Base-by-base conservation (phyloP, 176 grass and related monocot species). In the Zea luxurians region DNA sequence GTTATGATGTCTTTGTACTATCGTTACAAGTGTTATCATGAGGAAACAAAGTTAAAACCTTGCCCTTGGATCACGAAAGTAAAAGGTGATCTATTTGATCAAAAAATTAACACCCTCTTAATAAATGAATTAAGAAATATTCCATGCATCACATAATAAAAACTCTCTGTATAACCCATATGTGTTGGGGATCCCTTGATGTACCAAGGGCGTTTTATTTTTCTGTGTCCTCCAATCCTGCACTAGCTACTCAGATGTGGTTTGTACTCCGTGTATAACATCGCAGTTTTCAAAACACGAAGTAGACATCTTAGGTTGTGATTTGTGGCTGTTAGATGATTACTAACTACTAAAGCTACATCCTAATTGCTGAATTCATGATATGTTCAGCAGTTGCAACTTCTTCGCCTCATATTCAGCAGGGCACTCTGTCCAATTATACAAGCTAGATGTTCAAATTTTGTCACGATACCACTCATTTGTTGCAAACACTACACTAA, bases 51-150 rank as follows among this genome's bases (percentile, higher is more conserved):
- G 17, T 66, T 3, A 40, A 52, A 78, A 53, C 21, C 11, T 41
- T 41, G 35, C 76, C n/a, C 2, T 4, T 42, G 37, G 6, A 66
- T 15, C 21, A 4, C 13, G 1, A 17, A 77, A 17, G 4, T n/a
- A 63, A 73, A 64, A 46, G 15, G 27, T 48, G 59, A 78, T 78
- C 40, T 34, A 13, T 34, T 34, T 58, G 27, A 48, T 13, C 59
- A 48, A 37, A 65, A 4, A 68, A 13, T 50, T 70, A 27, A 38
- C 1, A 4, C 47, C 59, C n/a, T 75, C 7, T 48, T 44, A 11
- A 53, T n/a, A 16, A 70, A 47, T 83, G 18, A 35, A 54, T 42
- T 62, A 38, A 66, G 36, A 41, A 73, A 70, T 62, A 13, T 78
- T 34, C 5, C 35, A 83, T 67, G 48, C 10, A 73, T 74, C 9